Evolutionary conservation across 106 monocot species (phyloP).

Genomic region (Dendrobium nobile): DNA sequence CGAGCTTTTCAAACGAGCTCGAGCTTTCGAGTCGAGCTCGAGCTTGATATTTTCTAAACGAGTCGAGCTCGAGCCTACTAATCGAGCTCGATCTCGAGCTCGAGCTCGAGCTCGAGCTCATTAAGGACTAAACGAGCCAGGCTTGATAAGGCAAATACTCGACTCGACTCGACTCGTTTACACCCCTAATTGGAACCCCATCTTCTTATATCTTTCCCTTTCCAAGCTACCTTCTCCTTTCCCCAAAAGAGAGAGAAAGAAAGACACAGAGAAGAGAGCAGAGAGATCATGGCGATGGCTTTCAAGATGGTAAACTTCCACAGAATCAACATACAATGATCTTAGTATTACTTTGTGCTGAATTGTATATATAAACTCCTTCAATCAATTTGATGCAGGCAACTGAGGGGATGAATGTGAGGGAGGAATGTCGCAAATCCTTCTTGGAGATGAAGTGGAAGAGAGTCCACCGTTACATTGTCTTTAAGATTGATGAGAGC

Average conservation of each 20-base stretch:
- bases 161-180: no score
- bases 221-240: neutral
- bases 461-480: conserved; percentile 46
- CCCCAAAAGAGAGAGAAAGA: neutral
- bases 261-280: neutral
- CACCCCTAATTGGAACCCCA: neutral
- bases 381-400: conserved; percentile 11
- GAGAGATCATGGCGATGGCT: conserved; percentile 4
- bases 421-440: conserved; percentile 48
- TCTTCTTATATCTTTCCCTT: neutral
- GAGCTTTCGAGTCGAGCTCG: no score
- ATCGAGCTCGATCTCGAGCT: no score
- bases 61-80: no score
- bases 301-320: conserved; percentile 3
- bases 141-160: no score
- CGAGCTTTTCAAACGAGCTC: no score
- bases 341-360: neutral
- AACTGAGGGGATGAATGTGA: conserved; percentile 50
- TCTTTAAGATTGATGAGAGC: conserved; percentile 58
- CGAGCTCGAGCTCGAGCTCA: no score
- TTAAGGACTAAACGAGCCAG: no score
- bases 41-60: no score
- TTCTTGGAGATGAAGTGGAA: conserved; percentile 69
- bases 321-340: neutral
- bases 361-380: neutral